phyloP scores from a whole-genome alignment of 2,329 filamentous ascomycete species.

The Boeremia exigua region DNA sequence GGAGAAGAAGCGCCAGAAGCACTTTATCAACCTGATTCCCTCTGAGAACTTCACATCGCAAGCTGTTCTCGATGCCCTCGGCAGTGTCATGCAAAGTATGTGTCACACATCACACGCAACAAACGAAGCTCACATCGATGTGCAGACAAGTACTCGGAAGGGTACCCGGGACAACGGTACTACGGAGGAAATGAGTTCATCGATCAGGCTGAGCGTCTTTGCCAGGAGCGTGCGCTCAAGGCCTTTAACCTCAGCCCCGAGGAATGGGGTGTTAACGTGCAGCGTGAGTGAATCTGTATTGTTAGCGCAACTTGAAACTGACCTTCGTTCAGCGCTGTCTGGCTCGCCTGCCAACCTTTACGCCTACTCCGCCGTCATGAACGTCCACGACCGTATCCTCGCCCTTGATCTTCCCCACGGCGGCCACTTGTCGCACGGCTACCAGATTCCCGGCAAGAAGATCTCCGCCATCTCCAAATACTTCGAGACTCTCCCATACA shows the following conservation, averaged over 20 bases:
- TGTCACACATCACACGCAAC: slow-evolving; percentile 66
- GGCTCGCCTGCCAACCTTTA: slow-evolving; percentile 77
- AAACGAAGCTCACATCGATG: slow-evolving; percentile 32
- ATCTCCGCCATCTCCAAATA: slow-evolving; percentile 98
- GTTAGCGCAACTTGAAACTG: slow-evolving; percentile 13
- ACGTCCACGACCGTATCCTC: slow-evolving; percentile 95
- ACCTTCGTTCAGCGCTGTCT: slow-evolving; percentile 68
- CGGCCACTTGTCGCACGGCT: slow-evolving; percentile 94
- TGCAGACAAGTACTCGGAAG: slow-evolving; percentile 97
- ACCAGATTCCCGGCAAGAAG: slow-evolving; percentile 82
- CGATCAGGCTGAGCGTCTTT: slow-evolving; percentile 92
- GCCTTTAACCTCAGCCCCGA: slow-evolving; percentile 84
- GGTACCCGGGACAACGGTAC: slow-evolving; percentile 96
- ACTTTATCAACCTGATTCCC: slow-evolving; percentile 99
- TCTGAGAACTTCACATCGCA: slow-evolving; percentile 99
- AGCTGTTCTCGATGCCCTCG: slow-evolving; percentile 96
- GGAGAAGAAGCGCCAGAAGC: slow-evolving; percentile 96
- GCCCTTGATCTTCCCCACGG: slow-evolving; percentile 95
- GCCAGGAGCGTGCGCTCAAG: slow-evolving; percentile 90
- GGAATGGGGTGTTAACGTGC: slow-evolving; percentile 99
- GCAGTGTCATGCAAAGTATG: slow-evolving; percentile 58
- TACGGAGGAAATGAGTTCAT: slow-evolving; percentile 99
- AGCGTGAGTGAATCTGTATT: slow-evolving; percentile 61
- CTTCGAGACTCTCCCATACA: slow-evolving; percentile 98
- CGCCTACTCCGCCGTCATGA: slow-evolving; percentile 91